Base-by-base conservation (phyloP, 2,329 filamentous ascomycete genomes). In the Botrytis deweyae region DNA sequence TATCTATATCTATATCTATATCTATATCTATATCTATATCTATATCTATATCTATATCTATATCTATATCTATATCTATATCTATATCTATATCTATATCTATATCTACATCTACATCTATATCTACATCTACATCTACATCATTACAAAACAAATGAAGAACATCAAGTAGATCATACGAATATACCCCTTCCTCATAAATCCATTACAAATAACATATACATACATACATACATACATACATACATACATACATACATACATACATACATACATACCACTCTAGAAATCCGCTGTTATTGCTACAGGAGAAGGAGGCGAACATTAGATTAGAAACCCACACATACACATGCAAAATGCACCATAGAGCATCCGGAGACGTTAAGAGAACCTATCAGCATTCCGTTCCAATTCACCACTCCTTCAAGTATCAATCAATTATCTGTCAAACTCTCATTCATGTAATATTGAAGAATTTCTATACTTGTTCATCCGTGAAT, bases 311-410 rank as follows among this genome's bases (percentile, higher is more conserved):
- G 46, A n/a, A 52, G 10, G 0, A 52, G 2, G 25, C 7, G 6
- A 52, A n/a, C 22, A 52, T 52, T 52, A 12, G 1, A n/a, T n/a
- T 3, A n/a, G 10, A 52, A n/a, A 52, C 12, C 10, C 22, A 52
- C 49, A n/a, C 49, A n/a, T 55, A 16, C 25, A 16, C 25, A n/a
- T 29, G n/a, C 52, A 58, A 14, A 58, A 58, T 18, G 3, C n/a
- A 29, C 3, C 14, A 18, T 4, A 58, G 25, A 58, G 8, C 12
- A 2, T 3, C 6, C 3, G 0, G 3, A 58, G 1, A 18, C 6
- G 9, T 1, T 8, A 18, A 6, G 6, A 58, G 14, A 3, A 29
- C 14, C n/a, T 8, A 8, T 29, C 3, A 55, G 6, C 0, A 55
- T 55, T 9, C 25, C 6, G 5, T 55, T 12, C n/a, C 52, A 55